Evolutionary conservation across 768 basidiomycete species (phyloP), one percentile per base, ranked within the genome.

Genomic region (Paxillus rubicundulus): DNA sequence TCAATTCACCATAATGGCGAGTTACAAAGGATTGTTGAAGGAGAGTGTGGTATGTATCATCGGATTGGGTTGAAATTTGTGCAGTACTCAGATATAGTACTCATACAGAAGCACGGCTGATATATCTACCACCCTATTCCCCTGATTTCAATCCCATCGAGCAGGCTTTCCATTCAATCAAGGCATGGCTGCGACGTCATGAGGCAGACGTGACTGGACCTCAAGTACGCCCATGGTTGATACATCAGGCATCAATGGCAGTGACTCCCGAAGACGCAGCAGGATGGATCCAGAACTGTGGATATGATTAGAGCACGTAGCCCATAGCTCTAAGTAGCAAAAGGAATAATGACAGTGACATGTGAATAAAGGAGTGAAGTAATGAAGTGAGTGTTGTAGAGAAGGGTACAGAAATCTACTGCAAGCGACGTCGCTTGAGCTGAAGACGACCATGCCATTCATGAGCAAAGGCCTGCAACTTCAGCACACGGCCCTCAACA

Each of bases 1-100:
- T 55, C 65, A 6, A 76, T 76, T 45, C 74, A 76, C 52, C 73
- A 76, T 32, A 63, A 66, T 38, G 70, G 70, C 30, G 70, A 70
- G 8, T 51, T 76, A 13, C 60, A 65, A 2, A 27, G 50, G 2
- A 57, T 73, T 24, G 57, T 74, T 32, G 66, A 63, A 28, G 69
- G 47, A 17, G 54, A 64, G 44, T 47, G 47, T 45, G 41, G 36
- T 55, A n/a, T n/a, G n/a, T n/a, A n/a, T n/a, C n/a, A n/a, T n/a
- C n/a, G n/a, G n/a, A n/a, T n/a, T n/a, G n/a, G n/a, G n/a, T n/a
- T n/a, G n/a, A n/a, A n/a, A n/a, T n/a, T n/a, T n/a, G n/a, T n/a
- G n/a, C n/a, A n/a, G n/a, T n/a, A n/a, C n/a, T n/a, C n/a, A n/a
- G n/a, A n/a, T n/a, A n/a, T n/a, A n/a, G n/a, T n/a, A n/a, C n/a